phyloP scores from a whole-genome alignment of 2,329 filamentous ascomycete species.

The Microsporum canis region DNA sequence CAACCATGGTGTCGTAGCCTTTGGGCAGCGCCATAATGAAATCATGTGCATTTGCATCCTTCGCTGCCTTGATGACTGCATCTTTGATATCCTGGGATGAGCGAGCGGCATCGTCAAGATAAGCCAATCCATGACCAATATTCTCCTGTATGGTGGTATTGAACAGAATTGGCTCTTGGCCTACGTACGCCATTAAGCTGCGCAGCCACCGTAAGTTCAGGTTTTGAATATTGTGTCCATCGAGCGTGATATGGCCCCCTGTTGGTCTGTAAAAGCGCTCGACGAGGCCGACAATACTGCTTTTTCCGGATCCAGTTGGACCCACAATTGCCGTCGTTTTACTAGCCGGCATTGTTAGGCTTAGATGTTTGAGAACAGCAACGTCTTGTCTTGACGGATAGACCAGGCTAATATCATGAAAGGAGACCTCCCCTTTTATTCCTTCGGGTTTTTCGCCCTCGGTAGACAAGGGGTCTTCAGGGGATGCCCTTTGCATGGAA shows the following conservation, averaged over 20 bases:
- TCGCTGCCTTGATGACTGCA: slow-evolving; percentile 12
- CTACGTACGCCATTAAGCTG: slow-evolving; percentile 16
- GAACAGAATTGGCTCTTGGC: slow-evolving; percentile 18
- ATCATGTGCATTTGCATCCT: slow-evolving; percentile 53
- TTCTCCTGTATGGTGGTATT: slow-evolving; percentile 14
- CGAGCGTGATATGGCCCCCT: slow-evolving; percentile 23
- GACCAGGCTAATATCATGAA: slow-evolving; percentile 50
- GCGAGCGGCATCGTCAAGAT: slow-evolving; percentile 1
- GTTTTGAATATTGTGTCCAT: slow-evolving; percentile 25
- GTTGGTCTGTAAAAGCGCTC: slow-evolving; percentile 49
- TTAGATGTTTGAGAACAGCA: slow-evolving; percentile 27
- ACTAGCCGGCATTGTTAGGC: slow-evolving; percentile 27
- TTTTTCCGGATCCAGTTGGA: slow-evolving; percentile 29
- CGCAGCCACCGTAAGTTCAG: slow-evolving; percentile 20
- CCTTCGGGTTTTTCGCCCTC: slow-evolving; percentile 54
- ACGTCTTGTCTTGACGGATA: slow-evolving; percentile 32
- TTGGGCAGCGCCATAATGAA: slow-evolving; percentile 64
- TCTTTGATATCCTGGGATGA: slow-evolving; percentile 11
- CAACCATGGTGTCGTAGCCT: slow-evolving; percentile 74
- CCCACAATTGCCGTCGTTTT: slow-evolving; percentile 39
- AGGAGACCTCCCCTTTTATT: slow-evolving; percentile 57
- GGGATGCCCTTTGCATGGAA: slow-evolving; percentile 69
- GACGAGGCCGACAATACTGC: slow-evolving; percentile 39
- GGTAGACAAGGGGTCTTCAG: slow-evolving; percentile 57
- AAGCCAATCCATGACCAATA: slow-evolving; percentile 12